Evolutionary conservation across 2,329 filamentous ascomycete species (phyloP).

Genomic region (Lasiodiplodia sp.): DNA sequence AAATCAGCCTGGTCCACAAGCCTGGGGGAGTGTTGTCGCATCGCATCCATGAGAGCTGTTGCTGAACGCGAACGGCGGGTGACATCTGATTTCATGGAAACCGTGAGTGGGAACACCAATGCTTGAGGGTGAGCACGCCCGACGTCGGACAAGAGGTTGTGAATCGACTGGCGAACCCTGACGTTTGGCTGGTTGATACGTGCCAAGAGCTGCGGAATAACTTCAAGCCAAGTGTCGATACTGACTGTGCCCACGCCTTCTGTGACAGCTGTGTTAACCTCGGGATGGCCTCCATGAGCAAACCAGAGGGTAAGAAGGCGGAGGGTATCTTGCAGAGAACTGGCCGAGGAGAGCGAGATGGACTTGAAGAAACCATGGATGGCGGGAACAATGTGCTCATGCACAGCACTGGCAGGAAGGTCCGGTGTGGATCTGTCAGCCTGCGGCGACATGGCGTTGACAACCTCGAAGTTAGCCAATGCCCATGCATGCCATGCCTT

Average conservation of each 20-base stretch:
- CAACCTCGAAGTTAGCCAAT: slow-evolving; percentile 96
- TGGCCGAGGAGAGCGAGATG: slow-evolving; percentile 88
- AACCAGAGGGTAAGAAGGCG: slow-evolving; percentile 96
- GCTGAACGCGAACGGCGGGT: slow-evolving; percentile 86
- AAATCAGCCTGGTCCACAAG: slow-evolving; percentile 95
- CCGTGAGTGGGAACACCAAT: slow-evolving; percentile 93
- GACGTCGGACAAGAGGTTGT: slow-evolving; percentile 90
- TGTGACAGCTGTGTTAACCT: slow-evolving; percentile 86
- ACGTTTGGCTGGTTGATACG: slow-evolving; percentile 95
- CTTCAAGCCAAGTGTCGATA: slow-evolving; percentile 97
- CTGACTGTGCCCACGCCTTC: slow-evolving; percentile 92
- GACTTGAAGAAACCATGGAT: slow-evolving; percentile 98
- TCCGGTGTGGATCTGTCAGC: slow-evolving; percentile 66
- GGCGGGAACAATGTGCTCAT: slow-evolving; percentile 91
- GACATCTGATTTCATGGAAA: slow-evolving; percentile 96
- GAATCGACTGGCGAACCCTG: slow-evolving; percentile 86
- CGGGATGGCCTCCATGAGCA: slow-evolving; percentile 83
- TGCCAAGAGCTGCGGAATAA: slow-evolving; percentile 96
- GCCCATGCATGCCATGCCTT: slow-evolving; percentile 99
- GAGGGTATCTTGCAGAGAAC: slow-evolving; percentile 93
- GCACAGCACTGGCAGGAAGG: slow-evolving; percentile 72
- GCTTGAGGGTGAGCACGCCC: slow-evolving; percentile 95
- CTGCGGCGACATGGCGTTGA: slow-evolving; percentile 77
- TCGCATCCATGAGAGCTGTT: slow-evolving; percentile 94
- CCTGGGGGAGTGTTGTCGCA: slow-evolving; percentile 91